A percentile compares a stretch with the other conserved stretches of the same genome.
Evolutionary conservation across 495 filamentous ascomycete species (phyloP).

Genomic region (Penicillium psychrofluorescens): DNA sequence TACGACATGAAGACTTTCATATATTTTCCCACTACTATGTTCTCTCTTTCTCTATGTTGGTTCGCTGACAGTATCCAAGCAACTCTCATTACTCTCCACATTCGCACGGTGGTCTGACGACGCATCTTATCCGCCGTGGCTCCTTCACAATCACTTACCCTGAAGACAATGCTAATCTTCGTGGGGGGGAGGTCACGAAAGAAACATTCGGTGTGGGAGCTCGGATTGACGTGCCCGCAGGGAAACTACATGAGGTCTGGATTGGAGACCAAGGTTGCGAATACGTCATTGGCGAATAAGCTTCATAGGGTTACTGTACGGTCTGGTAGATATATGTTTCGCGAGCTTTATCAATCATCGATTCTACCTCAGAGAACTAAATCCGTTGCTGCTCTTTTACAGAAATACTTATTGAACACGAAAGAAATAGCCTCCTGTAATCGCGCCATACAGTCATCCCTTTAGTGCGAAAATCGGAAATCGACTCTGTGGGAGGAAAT

Average conservation of each 20-base stretch:
- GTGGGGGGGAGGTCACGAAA: slow-evolving; percentile 39
- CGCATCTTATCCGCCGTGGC: slow-evolving; percentile 69
- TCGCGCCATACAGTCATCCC: not conserved
- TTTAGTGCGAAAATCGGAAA: slow-evolving; percentile 46
- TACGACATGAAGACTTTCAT: not conserved
- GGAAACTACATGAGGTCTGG: slow-evolving; percentile 75
- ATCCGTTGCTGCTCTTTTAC: not conserved
- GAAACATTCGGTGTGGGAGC: slow-evolving; percentile 61
- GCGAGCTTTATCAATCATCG: not conserved
- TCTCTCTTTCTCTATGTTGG: no score
- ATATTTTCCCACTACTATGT: not conserved
- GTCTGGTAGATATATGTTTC: not conserved
- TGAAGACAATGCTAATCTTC: slow-evolving; percentile 43
- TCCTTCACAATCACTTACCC: slow-evolving; percentile 69
- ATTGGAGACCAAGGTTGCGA: slow-evolving; percentile 71
- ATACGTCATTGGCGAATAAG: slow-evolving; percentile 75
- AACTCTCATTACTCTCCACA: slow-evolving; percentile 73
- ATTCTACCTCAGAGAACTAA: not conserved
- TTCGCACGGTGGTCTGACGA: slow-evolving; percentile 60
- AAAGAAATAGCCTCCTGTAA: not conserved
- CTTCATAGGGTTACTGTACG: not conserved
- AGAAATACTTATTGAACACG: not conserved
- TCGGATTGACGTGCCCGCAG: slow-evolving; percentile 70
- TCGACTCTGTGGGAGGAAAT: slow-evolving; percentile 29
- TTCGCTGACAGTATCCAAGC: slow-evolving; percentile 20